Conservation (phyloP, 345 rosid species). For the Camelina laxa region DNA sequence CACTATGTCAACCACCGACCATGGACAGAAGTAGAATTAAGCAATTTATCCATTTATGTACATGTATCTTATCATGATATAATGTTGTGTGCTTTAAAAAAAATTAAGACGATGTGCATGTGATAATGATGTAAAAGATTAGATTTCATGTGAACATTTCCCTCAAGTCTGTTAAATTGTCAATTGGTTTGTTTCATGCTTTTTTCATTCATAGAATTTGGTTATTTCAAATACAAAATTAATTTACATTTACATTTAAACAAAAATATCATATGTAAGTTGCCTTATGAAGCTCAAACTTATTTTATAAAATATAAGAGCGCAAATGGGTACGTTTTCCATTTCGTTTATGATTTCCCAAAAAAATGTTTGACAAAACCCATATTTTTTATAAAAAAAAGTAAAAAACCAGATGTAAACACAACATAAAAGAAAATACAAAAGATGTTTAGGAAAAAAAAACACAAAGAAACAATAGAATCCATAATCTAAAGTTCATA, state of each 20-base stretch:
- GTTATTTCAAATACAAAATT: not conserved
- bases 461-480: not conserved
- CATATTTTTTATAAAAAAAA: not conserved
- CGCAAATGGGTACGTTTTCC: not conserved
- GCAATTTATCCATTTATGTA: constrained; percentile 28
- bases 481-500: not conserved
- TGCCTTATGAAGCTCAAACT: not conserved
- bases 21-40: constrained; percentile 35
- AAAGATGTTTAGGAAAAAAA: not conserved
- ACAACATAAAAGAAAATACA: no score
- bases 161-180: constrained; percentile 35
- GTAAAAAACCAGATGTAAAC: not conserved
- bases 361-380: not conserved
- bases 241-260: not conserved
- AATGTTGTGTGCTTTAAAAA: constrained; percentile 28
- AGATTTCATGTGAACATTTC: constrained; percentile 62
- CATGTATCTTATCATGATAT: constrained; percentile 32
- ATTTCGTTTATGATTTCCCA: not conserved
- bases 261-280: not conserved
- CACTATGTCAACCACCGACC: constrained; percentile 39
- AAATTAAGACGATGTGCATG: constrained; percentile 54
- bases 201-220: not conserved
- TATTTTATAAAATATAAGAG: not conserved
- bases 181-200: constrained; percentile 7
- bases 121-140: constrained; percentile 53